A percentile compares a stretch with the other conserved stretches of the same genome.
Evolutionary conservation across 768 basidiomycete species (phyloP).

Genomic region (Leucocoprinus leucothites): DNA sequence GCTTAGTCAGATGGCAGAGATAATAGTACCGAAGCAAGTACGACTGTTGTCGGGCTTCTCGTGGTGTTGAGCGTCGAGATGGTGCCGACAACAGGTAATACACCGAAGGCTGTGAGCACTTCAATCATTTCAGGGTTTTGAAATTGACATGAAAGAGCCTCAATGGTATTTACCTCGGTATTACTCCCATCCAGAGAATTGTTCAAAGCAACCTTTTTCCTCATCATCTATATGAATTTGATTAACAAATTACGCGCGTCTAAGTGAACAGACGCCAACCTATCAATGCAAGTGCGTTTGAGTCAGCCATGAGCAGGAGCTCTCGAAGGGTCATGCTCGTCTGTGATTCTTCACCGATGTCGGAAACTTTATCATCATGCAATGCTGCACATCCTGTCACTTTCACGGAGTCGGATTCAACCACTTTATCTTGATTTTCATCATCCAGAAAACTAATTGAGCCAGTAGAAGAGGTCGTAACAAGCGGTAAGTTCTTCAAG

Average conservation of each 20-base stretch:
- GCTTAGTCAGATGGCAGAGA: too few species aligned
- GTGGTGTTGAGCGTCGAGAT: too few species aligned
- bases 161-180: too few species aligned
- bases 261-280: slow-evolving; percentile 18
- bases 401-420: neutral
- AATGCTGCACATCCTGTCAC: slow-evolving; percentile 15
- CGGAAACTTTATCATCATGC: slow-evolving; percentile 19
- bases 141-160: too few species aligned
- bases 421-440: neutral
- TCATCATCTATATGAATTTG: slow-evolving; percentile 13
- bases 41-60: too few species aligned
- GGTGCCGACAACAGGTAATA: too few species aligned
- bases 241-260: neutral
- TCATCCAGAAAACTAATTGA: slow-evolving; percentile 1
- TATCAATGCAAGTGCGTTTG: slow-evolving; percentile 35
- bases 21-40: too few species aligned
- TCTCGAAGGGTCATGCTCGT: slow-evolving; percentile 49
- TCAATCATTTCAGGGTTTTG: too few species aligned
- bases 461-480: slow-evolving; percentile 1
- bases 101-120: too few species aligned
- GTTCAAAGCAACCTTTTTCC: slow-evolving; percentile 13
- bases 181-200: slow-evolving; percentile 21
- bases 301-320: slow-evolving; percentile 38
- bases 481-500: neutral
- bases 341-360: slow-evolving; percentile 32